These are phyloP conservation scores for Nakaseomyces bracarensis DNA, from an alignment of 1,139 yeast species.

Conservation along the genomic window DNA sequence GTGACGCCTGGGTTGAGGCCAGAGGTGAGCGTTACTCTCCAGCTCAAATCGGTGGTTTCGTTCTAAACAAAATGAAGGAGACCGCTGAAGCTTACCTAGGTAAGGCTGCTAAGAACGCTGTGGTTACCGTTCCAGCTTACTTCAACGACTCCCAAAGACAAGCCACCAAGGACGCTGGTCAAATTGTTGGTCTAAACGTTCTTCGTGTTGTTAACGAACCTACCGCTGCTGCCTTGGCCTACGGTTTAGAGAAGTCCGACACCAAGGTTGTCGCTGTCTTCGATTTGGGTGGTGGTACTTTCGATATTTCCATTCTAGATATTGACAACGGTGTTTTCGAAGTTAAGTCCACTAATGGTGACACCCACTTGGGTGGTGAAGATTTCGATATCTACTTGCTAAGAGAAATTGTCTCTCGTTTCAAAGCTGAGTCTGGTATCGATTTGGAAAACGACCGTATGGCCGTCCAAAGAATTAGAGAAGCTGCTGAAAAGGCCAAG, in stretches of 20 bases:
- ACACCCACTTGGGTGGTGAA: conserved; percentile 98
- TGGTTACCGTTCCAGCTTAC: conserved; percentile 96
- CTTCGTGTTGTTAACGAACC: conserved; percentile 98
- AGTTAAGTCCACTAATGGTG: conserved; percentile 98
- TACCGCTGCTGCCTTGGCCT: conserved; percentile 97
- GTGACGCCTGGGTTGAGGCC: conserved; percentile 99
- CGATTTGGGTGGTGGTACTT: conserved; percentile 99
- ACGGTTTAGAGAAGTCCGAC: conserved; percentile 84
- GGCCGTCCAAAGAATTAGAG: conserved; percentile 99
- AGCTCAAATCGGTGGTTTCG: conserved; percentile 95
- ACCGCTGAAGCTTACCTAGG: conserved; percentile 90
- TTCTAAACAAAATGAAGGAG: conserved; percentile 87
- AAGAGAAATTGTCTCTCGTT: conserved; percentile 81
- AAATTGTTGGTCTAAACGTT: conserved; percentile 91
- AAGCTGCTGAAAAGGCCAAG: conserved; percentile 99
- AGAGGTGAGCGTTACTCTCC: conserved; percentile 91
- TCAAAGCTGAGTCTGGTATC: conserved; percentile 88
- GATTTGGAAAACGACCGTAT: conserved; percentile 88
- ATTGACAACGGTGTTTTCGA: conserved; percentile 96
- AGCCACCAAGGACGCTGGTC: conserved; percentile 98
- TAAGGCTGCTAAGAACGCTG: conserved; percentile 80
- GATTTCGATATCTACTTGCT: conserved; percentile 83
- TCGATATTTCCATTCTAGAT: conserved; percentile 89
- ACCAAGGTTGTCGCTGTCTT: conserved; percentile 89
- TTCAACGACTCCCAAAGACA: conserved; percentile 98